Evolutionary conservation across 1,284 basidiomycete species (phyloP).

Genomic region (Trametes polyzona): DNA sequence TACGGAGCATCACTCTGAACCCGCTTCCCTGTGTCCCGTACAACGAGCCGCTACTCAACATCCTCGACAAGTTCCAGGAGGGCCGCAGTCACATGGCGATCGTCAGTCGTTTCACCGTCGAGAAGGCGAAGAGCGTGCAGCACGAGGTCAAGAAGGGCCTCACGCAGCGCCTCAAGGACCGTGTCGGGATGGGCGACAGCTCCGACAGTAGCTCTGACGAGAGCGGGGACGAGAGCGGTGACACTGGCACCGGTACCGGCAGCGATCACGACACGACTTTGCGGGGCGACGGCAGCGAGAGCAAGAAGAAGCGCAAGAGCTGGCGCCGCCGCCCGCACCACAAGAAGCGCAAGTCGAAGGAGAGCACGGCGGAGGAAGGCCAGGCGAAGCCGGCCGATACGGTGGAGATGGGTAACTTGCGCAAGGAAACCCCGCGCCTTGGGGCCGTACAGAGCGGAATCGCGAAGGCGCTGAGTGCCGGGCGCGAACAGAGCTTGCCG

Average conservation of each 20-base stretch:
- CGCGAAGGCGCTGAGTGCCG: slow-evolving; percentile 37
- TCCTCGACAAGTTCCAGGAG: slow-evolving; percentile 90
- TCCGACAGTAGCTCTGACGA: slow-evolving; percentile 38
- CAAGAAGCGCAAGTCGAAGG: slow-evolving; percentile 25
- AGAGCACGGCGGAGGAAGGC: slow-evolving; percentile 12
- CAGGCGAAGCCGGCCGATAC: slow-evolving; percentile 8
- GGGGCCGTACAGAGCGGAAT: slow-evolving; percentile 21
- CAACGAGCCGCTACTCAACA: slow-evolving; percentile 85
- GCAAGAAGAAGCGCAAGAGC: slow-evolving; percentile 19
- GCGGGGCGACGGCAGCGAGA: slow-evolving; percentile 12
- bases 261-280: slow-evolving; percentile 19
- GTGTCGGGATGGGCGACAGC: slow-evolving; percentile 67
- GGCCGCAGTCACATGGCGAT: slow-evolving; percentile 93
- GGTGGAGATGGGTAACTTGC: slow-evolving; percentile 20
- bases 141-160: slow-evolving; percentile 68
- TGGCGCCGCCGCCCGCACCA: slow-evolving; percentile 21
- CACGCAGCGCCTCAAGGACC: slow-evolving; percentile 65
- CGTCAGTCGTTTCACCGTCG: slow-evolving; percentile 61
- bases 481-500: slow-evolving; percentile 79
- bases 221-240: slow-evolving; percentile 33
- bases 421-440: slow-evolving; percentile 18
- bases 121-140: slow-evolving; percentile 63
- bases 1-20: slow-evolving; percentile 78
- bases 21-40: slow-evolving; percentile 82
- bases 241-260: slow-evolving; percentile 39